Percentiles rank a stretch among this genome's conserved stretches.
Evolutionary conservation across 2,329 filamentous ascomycete genomes (phyloP).

Genomic region (Cladosporium sp.): DNA sequence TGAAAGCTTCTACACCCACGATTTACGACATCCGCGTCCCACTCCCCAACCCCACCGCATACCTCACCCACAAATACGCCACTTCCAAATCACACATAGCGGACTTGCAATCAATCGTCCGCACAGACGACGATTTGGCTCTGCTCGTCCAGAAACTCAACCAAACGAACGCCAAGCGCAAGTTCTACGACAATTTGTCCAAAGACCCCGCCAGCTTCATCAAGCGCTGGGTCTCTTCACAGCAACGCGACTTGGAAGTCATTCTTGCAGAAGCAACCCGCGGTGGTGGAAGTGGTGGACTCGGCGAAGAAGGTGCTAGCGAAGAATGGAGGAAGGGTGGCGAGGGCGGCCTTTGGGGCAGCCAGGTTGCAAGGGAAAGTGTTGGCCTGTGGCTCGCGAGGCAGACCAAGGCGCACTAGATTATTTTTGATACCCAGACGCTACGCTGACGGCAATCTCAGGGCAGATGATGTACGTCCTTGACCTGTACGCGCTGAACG

Average conservation of each 20-base stretch:
- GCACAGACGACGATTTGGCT: conserved; percentile 80
- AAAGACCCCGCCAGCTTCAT: conserved; percentile 82
- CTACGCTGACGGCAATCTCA: neutral
- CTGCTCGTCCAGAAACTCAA: conserved; percentile 76
- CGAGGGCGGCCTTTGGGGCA: conserved; percentile 59
- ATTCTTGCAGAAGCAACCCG: conserved; percentile 76
- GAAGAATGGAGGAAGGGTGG: conserved; percentile 68
- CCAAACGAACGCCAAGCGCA: conserved; percentile 83
- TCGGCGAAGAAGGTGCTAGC: conserved; percentile 48
- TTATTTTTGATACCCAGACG: neutral
- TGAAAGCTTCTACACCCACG: conserved; percentile 65
- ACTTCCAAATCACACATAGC: conserved; percentile 47
- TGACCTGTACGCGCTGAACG: neutral
- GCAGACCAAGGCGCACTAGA: conserved; percentile 11
- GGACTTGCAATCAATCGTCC: conserved; percentile 70
- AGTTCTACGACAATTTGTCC: conserved; percentile 74
- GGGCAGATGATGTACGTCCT: neutral
- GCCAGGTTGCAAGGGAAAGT: conserved; percentile 56
- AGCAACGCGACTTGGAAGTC: conserved; percentile 85
- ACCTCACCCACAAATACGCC: conserved; percentile 52
- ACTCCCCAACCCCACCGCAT: conserved; percentile 75
- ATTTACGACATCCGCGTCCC: conserved; percentile 83
- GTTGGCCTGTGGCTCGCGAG: conserved; percentile 54
- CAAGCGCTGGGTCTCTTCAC: conserved; percentile 81
- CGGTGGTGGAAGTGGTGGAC: conserved; percentile 37